Conservation (phyloP, 257 asterid genomes). For the Mitragyna speciosa region DNA sequence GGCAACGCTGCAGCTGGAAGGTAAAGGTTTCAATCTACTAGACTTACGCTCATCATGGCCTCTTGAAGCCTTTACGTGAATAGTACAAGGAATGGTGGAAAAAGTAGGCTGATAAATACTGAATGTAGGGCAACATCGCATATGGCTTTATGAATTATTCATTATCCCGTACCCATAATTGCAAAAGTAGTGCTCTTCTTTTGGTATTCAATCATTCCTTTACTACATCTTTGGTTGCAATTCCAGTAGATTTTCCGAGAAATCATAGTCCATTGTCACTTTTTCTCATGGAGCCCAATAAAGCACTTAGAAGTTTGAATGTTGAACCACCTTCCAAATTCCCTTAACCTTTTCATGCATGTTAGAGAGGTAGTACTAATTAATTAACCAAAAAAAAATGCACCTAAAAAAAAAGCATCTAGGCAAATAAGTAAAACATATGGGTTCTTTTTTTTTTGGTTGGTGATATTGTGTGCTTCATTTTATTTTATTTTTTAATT, state of each 20-base stretch:
- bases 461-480: conserved; percentile 6
- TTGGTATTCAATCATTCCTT: conserved; percentile 51
- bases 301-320: conserved; percentile 14
- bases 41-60: conserved; percentile 39
- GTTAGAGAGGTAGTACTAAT: background rate
- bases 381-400: background rate
- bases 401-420: too few species aligned
- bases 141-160: conserved; percentile 47
- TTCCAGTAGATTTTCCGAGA: conserved; percentile 12
- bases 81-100: conserved; percentile 46
- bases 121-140: conserved; percentile 47
- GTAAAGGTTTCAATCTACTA: conserved; percentile 34
- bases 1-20: conserved; percentile 13
- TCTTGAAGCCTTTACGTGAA: conserved; percentile 37
- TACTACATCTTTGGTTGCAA: conserved; percentile 23
- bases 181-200: conserved; percentile 44
- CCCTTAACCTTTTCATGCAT: background rate
- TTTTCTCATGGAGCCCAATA: conserved; percentile 18
- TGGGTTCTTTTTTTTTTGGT: background rate
- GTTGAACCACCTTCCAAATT: conserved; percentile 2
- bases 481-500: conserved; percentile 5
- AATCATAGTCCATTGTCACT: conserved; percentile 20
- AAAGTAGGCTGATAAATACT: conserved; percentile 32
- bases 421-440: background rate
- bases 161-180: conserved; percentile 39